phyloP scores from a whole-genome alignment of 768 basidiomycete species.

The Mycena sanguinolenta region DNA sequence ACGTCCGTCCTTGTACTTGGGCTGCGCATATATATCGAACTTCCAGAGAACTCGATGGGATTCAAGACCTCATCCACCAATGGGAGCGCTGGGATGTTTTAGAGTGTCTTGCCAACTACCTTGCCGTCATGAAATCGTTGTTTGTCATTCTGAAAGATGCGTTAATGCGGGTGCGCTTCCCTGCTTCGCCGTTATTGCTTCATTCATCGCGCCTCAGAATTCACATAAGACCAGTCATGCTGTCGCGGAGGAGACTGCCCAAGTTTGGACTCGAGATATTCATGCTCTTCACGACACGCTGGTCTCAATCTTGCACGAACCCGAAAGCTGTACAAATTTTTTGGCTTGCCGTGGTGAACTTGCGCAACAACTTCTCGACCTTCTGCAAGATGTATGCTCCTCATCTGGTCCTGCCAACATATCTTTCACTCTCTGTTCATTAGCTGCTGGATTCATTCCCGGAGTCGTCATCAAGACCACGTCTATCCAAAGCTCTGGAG shows the following conservation, averaged over 20 bases:
- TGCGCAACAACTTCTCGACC: constrained; percentile 29
- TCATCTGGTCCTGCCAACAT: no score
- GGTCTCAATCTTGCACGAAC: constrained; percentile 6
- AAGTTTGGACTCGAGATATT: constrained; percentile 15
- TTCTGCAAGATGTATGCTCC: constrained; percentile 29
- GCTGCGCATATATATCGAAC: not conserved
- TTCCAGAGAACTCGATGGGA: constrained; percentile 8
- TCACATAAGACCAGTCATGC: not conserved
- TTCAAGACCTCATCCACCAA: constrained; percentile 7
- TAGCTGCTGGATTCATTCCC: constrained; percentile 34
- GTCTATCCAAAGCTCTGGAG: constrained; percentile 29
- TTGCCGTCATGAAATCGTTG: constrained; percentile 1
- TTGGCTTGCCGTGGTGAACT: constrained; percentile 14
- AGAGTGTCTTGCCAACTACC: constrained; percentile 18
- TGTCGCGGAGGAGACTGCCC: constrained; percentile 3
- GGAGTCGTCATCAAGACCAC: constrained; percentile 8
- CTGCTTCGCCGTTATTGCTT: not conserved
- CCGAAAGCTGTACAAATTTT: constrained; percentile 14
- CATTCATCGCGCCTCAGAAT: not conserved
- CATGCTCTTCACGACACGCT: constrained; percentile 10
- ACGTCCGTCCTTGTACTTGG: not conserved
- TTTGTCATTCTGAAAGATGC: constrained; percentile 17
- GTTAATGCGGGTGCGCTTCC: not conserved
- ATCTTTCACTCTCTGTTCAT: not conserved
- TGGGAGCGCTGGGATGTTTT: constrained; percentile 14